Conservation (phyloP, 1,284 basidiomycete species). For the Ceratobasidium sp. region DNA sequence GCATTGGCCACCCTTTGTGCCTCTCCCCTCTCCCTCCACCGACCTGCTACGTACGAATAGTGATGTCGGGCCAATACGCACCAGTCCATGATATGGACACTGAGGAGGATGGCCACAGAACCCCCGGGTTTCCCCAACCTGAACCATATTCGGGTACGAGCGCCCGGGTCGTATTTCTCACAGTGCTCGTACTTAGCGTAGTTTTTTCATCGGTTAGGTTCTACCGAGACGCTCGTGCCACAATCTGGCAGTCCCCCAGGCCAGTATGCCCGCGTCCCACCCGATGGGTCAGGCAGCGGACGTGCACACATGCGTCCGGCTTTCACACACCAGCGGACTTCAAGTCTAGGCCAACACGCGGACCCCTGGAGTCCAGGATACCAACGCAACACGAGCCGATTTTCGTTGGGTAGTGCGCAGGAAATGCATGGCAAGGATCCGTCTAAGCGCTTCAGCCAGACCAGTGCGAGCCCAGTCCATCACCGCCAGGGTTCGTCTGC, state of each 20-base stretch:
- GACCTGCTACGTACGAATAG: not conserved
- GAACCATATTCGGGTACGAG: too few species aligned
- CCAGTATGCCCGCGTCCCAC: not conserved
- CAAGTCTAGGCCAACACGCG: not conserved
- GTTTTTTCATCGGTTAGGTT: not conserved
- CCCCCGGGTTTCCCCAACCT: conserved; percentile 17
- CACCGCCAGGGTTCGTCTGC: not conserved
- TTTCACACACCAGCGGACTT: conserved; percentile 11
- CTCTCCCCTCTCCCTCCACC: not conserved
- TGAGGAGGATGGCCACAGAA: not conserved
- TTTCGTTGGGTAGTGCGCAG: not conserved
- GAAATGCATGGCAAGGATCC: not conserved
- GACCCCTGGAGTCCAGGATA: conserved; percentile 33
- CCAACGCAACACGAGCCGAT: conserved; percentile 8
- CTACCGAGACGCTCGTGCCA: not conserved
- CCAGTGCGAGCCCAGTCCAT: not conserved
- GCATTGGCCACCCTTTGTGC: not conserved
- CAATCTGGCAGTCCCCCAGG: not conserved
- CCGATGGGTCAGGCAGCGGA: not conserved
- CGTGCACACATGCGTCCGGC: conserved; percentile 9
- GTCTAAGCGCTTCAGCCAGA: conserved; percentile 1
- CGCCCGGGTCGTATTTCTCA: not conserved
- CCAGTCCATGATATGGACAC: conserved; percentile 15
- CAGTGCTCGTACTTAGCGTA: not conserved
- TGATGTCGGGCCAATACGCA: conserved; percentile 10